Conservation (phyloP, 371 early-diverging fungal species). For the Smittium culicis region DNA sequence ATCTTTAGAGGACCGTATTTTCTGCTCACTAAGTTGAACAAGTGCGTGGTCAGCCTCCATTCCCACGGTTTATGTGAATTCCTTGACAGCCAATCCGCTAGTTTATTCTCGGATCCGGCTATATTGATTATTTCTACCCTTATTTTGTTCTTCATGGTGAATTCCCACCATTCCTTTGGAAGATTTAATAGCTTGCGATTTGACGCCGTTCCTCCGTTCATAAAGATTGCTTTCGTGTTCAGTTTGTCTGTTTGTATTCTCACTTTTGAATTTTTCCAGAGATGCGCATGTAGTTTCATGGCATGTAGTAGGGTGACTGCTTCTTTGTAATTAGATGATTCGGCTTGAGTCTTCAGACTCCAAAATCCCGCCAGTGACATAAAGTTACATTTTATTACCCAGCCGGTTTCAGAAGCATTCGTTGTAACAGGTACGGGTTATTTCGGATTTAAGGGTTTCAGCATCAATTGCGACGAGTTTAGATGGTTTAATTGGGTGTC, state of each 20-base stretch:
- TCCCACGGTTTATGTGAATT: neutral
- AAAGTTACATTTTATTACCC: neutral
- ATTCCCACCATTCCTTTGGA: neutral
- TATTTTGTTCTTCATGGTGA: neutral
- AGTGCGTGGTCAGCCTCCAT: neutral
- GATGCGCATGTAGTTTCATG: neutral
- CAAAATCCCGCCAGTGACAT: neutral
- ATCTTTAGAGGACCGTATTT: neutral
- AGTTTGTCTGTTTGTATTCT: neutral
- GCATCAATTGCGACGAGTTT: neutral
- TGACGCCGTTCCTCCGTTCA: neutral
- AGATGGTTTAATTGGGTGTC: neutral
- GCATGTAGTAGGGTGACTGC: neutral
- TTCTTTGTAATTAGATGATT: neutral
- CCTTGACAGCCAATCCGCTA: neutral
- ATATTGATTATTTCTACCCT: neutral
- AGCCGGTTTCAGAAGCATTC: neutral
- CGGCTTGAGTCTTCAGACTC: neutral
- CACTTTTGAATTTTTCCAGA: neutral
- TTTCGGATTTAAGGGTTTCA: neutral
- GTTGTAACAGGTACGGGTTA: neutral
- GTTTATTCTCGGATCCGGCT: neutral
- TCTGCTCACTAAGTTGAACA: neutral
- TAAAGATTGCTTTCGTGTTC: neutral
- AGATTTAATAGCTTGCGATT: neutral